Percentiles rank a stretch among this genome's conserved stretches.
These are phyloP conservation scores for Orbilia ellipsospora DNA, from an alignment of 2,329 filamentous ascomycete genomes.

Conservation along the genomic window DNA sequence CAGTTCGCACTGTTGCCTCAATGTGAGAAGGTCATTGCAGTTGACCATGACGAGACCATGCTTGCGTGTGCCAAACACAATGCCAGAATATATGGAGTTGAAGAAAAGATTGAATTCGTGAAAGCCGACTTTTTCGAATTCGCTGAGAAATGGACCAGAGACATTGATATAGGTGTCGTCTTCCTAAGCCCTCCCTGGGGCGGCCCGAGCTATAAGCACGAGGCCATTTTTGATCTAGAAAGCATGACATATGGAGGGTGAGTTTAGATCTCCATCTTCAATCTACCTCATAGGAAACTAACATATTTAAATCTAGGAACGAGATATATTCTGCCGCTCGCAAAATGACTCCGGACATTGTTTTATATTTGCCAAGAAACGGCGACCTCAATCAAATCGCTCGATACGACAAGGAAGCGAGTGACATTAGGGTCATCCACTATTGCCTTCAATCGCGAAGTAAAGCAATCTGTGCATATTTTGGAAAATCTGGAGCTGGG, in stretches of 20 bases:
- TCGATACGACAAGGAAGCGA: constrained; percentile 64
- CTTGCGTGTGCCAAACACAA: constrained; percentile 94
- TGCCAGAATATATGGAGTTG: constrained; percentile 83
- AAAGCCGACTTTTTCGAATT: constrained; percentile 86
- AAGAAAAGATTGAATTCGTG: constrained; percentile 83
- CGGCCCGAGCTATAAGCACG: constrained; percentile 73
- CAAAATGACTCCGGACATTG: constrained; percentile 68
- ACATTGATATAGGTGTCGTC: constrained; percentile 61
- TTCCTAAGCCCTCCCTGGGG: constrained; percentile 76
- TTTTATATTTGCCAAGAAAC: constrained; percentile 85
- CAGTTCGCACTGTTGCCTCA: constrained; percentile 85
- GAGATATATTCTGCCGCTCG: constrained; percentile 71
- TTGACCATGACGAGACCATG: constrained; percentile 83
- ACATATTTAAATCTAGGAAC: constrained; percentile 67
- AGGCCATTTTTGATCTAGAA: constrained; percentile 81
- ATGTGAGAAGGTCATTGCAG: constrained; percentile 86
- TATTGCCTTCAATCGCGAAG: constrained; percentile 74
- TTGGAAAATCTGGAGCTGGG: constrained; percentile 36
- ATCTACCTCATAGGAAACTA: neutral
- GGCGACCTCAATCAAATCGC: constrained; percentile 85
- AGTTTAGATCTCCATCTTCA: constrained; percentile 5
- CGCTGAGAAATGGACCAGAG: constrained; percentile 63
- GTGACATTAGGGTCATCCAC: constrained; percentile 80
- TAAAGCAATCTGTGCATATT: constrained; percentile 51
- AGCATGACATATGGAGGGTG: constrained; percentile 73